Evolutionary conservation across 2,329 filamentous ascomycete species (phyloP), one percentile per base, ranked within the genome.

Genomic region (Monilinia fructicola): DNA sequence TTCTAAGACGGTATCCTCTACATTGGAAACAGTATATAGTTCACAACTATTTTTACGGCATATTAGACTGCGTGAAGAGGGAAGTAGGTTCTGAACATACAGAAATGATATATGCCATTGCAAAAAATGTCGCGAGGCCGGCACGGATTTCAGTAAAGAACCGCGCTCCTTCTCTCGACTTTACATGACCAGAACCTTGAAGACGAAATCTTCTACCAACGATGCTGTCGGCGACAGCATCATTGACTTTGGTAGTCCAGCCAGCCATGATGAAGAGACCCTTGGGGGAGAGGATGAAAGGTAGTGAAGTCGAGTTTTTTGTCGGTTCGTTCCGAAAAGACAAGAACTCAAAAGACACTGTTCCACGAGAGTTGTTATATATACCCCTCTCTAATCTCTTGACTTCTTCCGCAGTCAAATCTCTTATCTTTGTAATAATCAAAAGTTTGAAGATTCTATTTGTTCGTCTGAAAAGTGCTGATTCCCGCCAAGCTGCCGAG

Each of bases 141-240:
- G 90, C 92, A 68, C 92, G 89, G 66, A 96, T 82, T 79, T 96
- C 92, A 56, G 91, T 96, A 74, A 91, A 87, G 81, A 96, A 96
- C 73, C 84, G 83, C 48, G 90, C 89, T 28, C 88, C 88, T 75
- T 91, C 71, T 65, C 70, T 76, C 68, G 77, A 72, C 54, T 65
- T 68, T 53, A 61, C 90, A 84, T 94, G 90, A 73, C 91, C 91
- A 54, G 86, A 92, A 71, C 90, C 90, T 69, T 96, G 91, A 52
- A 96, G 86, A 71, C 87, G 86, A 79, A 96, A 96, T 81, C 88
- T 91, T 71, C 83, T 81, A 68, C 91, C 91, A 68, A 92, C 83
- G 48, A 82, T 77, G 75, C 87, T 88, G 69, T 79, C 80, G 68
- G 90, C 91, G 71, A 93, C 83, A 68, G 71, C 73, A 69, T 70